Conservation (phyloP, 2,329 filamentous ascomycete genomes). For the Leptographium wingfieldii region DNA sequence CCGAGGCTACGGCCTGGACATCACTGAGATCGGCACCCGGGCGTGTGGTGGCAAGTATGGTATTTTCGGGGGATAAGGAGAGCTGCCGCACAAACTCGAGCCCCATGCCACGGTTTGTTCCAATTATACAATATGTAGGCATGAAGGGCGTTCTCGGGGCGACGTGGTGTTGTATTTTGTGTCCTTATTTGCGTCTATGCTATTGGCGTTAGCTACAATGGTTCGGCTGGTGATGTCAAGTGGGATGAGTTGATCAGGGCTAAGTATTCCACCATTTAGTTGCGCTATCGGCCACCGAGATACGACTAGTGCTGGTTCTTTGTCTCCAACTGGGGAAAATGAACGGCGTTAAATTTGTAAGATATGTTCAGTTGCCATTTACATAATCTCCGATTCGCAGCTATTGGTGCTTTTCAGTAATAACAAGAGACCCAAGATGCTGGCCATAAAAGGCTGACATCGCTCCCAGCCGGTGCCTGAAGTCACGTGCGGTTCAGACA, state of each 20-base stretch:
- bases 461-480: no score
- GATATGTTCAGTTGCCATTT: no score
- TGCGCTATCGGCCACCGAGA: not conserved
- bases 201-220: not conserved
- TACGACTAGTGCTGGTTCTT: not conserved
- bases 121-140: constrained; percentile 20
- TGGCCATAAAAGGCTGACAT: no score
- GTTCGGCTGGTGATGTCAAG: not conserved
- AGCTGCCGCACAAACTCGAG: constrained; percentile 21
- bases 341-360: no score
- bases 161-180: not conserved
- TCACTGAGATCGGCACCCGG: constrained; percentile 16
- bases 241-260: not conserved
- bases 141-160: constrained; percentile 9
- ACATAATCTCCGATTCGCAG: no score
- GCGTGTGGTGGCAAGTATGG: constrained; percentile 17
- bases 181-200: not conserved
- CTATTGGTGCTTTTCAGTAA: no score
- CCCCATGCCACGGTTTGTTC: constrained; percentile 20
- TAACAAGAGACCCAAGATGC: no score
- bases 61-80: constrained; percentile 14
- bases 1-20: constrained; percentile 13
- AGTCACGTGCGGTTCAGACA: no score
- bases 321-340: no score
- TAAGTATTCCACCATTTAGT: not conserved